Evolutionary conservation across 1,284 basidiomycete genomes (phyloP).

Genomic region (Cutaneotrichosporon sp.): DNA sequence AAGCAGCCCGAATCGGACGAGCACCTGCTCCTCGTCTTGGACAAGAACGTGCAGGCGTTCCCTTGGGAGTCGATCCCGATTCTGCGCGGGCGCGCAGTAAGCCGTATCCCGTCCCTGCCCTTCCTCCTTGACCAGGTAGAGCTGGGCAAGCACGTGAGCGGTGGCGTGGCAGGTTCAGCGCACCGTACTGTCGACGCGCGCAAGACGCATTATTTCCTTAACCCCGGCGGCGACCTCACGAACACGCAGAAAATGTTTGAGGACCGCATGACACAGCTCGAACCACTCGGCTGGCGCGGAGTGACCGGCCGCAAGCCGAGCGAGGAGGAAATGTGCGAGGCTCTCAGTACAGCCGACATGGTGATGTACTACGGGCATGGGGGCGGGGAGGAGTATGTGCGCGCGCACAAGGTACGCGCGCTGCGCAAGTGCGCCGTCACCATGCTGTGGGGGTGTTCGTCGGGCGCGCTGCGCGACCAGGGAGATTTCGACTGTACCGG

Average conservation of each 20-base stretch:
- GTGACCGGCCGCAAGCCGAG: conserved; percentile 68
- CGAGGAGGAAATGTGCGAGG: conserved; percentile 71
- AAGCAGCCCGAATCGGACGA: conserved; percentile 18
- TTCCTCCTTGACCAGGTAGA: conserved; percentile 79
- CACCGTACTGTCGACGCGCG: conserved; percentile 56
- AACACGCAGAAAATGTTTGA: conserved; percentile 78
- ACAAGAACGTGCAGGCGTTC: conserved; percentile 80
- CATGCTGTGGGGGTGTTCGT: conserved; percentile 99
- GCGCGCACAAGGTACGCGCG: conserved; percentile 74
- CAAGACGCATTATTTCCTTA: conserved; percentile 78
- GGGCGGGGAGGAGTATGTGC: conserved; percentile 89
- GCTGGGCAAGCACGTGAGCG: conserved; percentile 48
- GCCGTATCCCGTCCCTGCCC: conserved; percentile 80
- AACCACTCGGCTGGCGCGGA: conserved; percentile 71
- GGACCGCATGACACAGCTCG: conserved; percentile 67
- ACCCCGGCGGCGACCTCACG: conserved; percentile 83
- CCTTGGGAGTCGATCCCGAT: conserved; percentile 96
- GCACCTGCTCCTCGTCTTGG: conserved; percentile 84
- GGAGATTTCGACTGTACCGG: conserved; percentile 89
- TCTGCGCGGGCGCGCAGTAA: conserved; percentile 75
- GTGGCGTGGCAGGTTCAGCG: conserved; percentile 2
- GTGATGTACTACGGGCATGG: conserved; percentile 98
- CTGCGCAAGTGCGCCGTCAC: conserved; percentile 78
- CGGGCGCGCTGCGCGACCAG: conserved; percentile 77
- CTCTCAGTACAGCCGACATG: conserved; percentile 66